Evolutionary conservation across 2,329 filamentous ascomycete genomes (phyloP).

Genomic region (Penicillium brevicompactum): DNA sequence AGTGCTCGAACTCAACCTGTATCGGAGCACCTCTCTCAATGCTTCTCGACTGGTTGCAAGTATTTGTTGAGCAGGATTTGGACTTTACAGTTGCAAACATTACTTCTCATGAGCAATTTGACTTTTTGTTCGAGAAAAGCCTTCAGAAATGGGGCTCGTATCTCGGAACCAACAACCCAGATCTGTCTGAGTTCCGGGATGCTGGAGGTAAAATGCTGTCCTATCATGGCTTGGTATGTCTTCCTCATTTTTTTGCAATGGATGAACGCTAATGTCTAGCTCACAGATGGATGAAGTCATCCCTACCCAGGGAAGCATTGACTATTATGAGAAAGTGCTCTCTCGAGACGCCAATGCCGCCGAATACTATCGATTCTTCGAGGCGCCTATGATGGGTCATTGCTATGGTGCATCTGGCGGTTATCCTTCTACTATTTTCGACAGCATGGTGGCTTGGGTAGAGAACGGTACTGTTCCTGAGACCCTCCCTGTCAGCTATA

Average conservation of each 20-base stretch:
- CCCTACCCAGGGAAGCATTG: neutral
- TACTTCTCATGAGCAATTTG: neutral
- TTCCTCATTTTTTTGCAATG: too few relatives aligned
- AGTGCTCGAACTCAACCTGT: neutral
- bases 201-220: constrained; percentile 45
- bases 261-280: neutral
- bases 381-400: constrained; percentile 38
- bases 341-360: constrained; percentile 21
- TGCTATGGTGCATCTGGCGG: constrained; percentile 31
- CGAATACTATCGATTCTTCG: constrained; percentile 40
- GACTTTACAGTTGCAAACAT: neutral
- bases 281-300: neutral
- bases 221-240: constrained; percentile 43
- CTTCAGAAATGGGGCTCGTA: constrained; percentile 31
- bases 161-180: constrained; percentile 38
- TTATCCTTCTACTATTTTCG: constrained; percentile 2
- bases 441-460: constrained; percentile 11
- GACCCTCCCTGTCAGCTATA: neutral
- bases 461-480: constrained; percentile 13
- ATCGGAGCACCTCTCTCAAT: neutral
- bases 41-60: neutral
- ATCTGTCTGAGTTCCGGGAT: constrained; percentile 37
- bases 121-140: constrained; percentile 8
- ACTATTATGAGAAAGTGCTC: neutral
- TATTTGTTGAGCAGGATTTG: neutral